These are phyloP conservation scores for Chaetomiaceae sp. DNA, from an alignment of 2,329 filamentous ascomycete species.

Conservation along the genomic window DNA sequence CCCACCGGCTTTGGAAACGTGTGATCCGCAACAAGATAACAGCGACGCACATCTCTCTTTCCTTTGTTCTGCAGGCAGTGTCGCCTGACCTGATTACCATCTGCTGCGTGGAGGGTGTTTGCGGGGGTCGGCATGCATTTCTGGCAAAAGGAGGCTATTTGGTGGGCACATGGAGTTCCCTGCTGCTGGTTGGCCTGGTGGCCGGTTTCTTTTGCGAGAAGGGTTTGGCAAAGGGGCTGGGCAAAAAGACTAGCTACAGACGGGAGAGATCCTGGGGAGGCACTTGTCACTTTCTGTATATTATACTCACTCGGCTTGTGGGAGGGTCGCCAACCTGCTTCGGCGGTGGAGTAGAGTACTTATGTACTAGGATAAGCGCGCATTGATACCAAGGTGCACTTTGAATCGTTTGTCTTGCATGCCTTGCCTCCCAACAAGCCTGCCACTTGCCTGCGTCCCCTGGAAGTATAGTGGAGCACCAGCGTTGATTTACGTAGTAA, in stretches of 20 bases:
- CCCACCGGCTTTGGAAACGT: not conserved
- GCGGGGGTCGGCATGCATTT: slow-evolving; percentile 9
- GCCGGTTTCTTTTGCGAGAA: not conserved
- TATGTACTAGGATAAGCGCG: too few species aligned
- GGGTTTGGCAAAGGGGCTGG: not conserved
- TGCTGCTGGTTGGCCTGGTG: not conserved
- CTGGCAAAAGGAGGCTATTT: slow-evolving; percentile 6
- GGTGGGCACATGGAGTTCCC: not conserved
- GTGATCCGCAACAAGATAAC: not conserved
- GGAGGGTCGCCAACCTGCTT: not conserved
- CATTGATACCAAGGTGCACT: too few species aligned
- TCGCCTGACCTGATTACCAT: not conserved
- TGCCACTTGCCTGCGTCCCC: too few species aligned
- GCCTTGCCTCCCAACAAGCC: too few species aligned
- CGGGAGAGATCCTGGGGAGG: not conserved
- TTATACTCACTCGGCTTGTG: not conserved
- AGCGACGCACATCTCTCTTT: not conserved
- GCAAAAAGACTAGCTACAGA: not conserved
- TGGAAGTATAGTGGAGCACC: too few species aligned
- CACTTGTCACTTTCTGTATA: slow-evolving; percentile 12
- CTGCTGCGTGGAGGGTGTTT: not conserved
- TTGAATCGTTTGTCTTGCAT: too few species aligned
- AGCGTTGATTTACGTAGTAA: too few species aligned
- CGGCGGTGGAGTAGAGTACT: not conserved
- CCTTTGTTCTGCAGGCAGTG: not conserved